Percentiles rank a stretch among this genome's conserved stretches.
phyloP scores from a whole-genome alignment of 2,329 filamentous ascomycete species.

The Emmonsiellopsis sp. region DNA sequence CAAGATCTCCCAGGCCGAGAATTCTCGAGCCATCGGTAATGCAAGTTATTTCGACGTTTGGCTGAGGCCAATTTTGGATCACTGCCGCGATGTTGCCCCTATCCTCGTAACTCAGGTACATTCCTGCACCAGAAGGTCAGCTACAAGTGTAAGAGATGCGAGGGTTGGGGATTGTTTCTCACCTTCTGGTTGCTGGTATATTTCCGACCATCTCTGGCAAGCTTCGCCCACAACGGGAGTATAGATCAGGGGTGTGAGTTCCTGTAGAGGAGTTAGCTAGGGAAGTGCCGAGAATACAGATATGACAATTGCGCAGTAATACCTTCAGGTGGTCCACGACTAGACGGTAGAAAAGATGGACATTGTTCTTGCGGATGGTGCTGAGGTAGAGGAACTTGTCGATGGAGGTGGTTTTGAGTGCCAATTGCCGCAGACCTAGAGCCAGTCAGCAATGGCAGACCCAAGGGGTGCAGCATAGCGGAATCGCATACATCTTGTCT shows the following conservation, averaged over 20 bases:
- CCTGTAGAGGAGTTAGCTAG: conserved; percentile 16
- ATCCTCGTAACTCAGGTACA: conserved; percentile 95
- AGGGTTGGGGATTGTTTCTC: conserved; percentile 9
- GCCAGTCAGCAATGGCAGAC: background rate
- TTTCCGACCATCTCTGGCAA: conserved; percentile 88
- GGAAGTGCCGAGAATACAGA: background rate
- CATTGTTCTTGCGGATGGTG: conserved; percentile 42
- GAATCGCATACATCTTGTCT: conserved; percentile 33
- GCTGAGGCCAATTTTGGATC: conserved; percentile 85
- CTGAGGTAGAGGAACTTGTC: conserved; percentile 43
- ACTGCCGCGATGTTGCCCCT: conserved; percentile 81
- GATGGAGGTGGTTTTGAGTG: conserved; percentile 36
- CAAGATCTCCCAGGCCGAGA: conserved; percentile 83
- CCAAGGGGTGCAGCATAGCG: background rate
- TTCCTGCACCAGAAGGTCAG: conserved; percentile 32
- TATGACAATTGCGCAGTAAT: conserved; percentile 6
- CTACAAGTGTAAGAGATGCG: background rate
- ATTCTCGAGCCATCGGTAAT: conserved; percentile 93
- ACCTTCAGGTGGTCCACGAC: conserved; percentile 39
- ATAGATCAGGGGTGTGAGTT: conserved; percentile 42
- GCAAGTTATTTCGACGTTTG: conserved; percentile 87
- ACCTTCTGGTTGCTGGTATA: conserved; percentile 91
- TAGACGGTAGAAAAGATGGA: conserved; percentile 44
- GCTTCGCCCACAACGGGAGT: conserved; percentile 69
- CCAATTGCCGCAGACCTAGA: conserved; percentile 36